phyloP scores from a whole-genome alignment of 306 rosid genomes.

The Vigna mungo region DNA sequence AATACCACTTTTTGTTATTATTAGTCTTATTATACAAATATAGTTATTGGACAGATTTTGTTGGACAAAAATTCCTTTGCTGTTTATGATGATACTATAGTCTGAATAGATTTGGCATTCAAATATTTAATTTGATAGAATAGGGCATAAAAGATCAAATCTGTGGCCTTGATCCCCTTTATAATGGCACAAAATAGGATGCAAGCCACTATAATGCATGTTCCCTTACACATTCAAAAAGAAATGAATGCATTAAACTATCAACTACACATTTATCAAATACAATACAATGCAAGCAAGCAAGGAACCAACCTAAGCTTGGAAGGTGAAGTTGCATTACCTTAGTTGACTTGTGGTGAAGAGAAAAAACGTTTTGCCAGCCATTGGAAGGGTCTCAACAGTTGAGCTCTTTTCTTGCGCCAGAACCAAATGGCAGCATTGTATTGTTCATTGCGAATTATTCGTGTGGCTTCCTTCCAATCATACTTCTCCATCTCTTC shows the following conservation, averaged over 20 bases:
- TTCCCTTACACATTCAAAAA: slow-evolving; percentile 55
- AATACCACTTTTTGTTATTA: too few species aligned
- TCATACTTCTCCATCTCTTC: slow-evolving; percentile 88
- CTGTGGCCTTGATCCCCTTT: background rate
- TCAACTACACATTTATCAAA: slow-evolving; percentile 45
- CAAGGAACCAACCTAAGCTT: slow-evolving; percentile 39
- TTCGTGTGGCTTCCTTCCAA: slow-evolving; percentile 91
- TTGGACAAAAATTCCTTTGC: background rate
- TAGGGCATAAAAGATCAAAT: background rate
- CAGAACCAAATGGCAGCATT: slow-evolving; percentile 97
- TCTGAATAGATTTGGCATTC: slow-evolving; percentile 1
- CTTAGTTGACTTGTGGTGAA: slow-evolving; percentile 65
- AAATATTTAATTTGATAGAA: slow-evolving; percentile 8
- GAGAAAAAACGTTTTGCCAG: slow-evolving; percentile 67
- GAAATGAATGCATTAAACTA: slow-evolving; percentile 49
- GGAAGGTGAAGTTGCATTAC: slow-evolving; percentile 46
- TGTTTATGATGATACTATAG: slow-evolving; percentile 2
- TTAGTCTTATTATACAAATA: too few species aligned
- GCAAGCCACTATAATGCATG: slow-evolving; percentile 36
- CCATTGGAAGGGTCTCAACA: slow-evolving; percentile 84
- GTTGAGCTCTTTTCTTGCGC: slow-evolving; percentile 83
- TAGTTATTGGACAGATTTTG: too few species aligned
- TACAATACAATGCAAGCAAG: slow-evolving; percentile 40
- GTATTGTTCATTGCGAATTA: slow-evolving; percentile 86
- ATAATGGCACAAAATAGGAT: slow-evolving; percentile 36